Evolutionary conservation across 805 yeast species (phyloP).

Genomic region (Candida fluviatilis): DNA sequence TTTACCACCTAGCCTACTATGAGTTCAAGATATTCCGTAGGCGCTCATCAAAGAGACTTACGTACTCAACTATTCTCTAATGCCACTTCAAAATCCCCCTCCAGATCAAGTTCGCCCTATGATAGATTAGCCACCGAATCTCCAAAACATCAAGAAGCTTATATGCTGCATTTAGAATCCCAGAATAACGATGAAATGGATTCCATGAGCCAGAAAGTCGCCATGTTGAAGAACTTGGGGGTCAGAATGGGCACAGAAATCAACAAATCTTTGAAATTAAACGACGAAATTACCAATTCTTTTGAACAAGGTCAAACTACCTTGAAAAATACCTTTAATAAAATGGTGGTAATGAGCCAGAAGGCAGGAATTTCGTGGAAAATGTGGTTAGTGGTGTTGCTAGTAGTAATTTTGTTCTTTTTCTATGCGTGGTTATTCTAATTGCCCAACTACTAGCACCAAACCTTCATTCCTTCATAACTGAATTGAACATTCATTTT

Average conservation of each 20-base stretch:
- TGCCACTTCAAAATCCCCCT: conserved; percentile 24
- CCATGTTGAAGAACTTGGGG: conserved; percentile 38
- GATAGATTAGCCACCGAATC: conserved; percentile 23
- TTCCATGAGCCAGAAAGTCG: conserved; percentile 37
- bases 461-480: no score
- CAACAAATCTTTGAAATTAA: conserved; percentile 35
- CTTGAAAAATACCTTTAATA: conserved; percentile 38
- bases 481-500: no score
- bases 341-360: conserved; percentile 43
- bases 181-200: conserved; percentile 42
- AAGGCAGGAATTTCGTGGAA: conserved; percentile 43
- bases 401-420: conserved; percentile 33
- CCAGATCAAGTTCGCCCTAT: conserved; percentile 36
- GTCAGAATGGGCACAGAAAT: conserved; percentile 41
- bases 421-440: conserved; percentile 39
- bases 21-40: conserved; percentile 28
- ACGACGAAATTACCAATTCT: conserved; percentile 37
- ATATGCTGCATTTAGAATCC: conserved; percentile 39
- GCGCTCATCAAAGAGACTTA: conserved; percentile 39
- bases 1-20: no score
- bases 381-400: conserved; percentile 41
- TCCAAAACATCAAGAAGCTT: conserved; percentile 40
- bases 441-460: no score
- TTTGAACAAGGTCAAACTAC: conserved; percentile 38
- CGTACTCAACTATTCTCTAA: conserved; percentile 37